These are phyloP conservation scores for Phytophthora pseudosyringae DNA, from an alignment of 352 stramenopile species.

Conservation along the genomic window DNA sequence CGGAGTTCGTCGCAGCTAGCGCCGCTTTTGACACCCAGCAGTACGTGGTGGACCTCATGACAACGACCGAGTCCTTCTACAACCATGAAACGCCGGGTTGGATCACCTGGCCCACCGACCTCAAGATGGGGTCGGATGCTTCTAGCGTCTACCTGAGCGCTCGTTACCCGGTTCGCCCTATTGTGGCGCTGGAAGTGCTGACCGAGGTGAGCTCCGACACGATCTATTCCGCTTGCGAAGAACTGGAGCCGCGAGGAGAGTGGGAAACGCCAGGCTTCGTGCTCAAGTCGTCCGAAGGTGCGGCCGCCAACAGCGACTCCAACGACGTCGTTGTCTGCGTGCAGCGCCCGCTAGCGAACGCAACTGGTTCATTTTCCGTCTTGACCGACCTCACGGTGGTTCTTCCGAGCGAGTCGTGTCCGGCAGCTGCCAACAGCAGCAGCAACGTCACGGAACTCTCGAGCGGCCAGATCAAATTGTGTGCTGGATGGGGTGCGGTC, in stretches of 20 bases:
- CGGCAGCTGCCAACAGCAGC: background rate
- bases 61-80: slow-evolving; percentile 50
- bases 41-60: slow-evolving; percentile 56
- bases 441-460: slow-evolving; percentile 36
- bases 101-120: slow-evolving; percentile 42
- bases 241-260: slow-evolving; percentile 23
- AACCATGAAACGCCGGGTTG: slow-evolving; percentile 52
- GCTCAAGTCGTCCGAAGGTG: slow-evolving; percentile 28
- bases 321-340: slow-evolving; percentile 40
- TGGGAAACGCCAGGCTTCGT: slow-evolving; percentile 33
- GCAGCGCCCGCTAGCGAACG: slow-evolving; percentile 22
- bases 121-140: slow-evolving; percentile 26
- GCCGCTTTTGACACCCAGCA: slow-evolving; percentile 31
- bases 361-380: slow-evolving; percentile 22
- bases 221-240: slow-evolving; percentile 32
- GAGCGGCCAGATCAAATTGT: slow-evolving; percentile 33
- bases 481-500: slow-evolving; percentile 30
- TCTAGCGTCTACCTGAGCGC: slow-evolving; percentile 44
- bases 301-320: slow-evolving; percentile 16
- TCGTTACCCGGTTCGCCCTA: slow-evolving; percentile 41
- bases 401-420: slow-evolving; percentile 23
- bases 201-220: slow-evolving; percentile 24
- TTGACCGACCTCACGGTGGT: slow-evolving; percentile 36
- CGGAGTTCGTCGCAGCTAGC: slow-evolving; percentile 23
- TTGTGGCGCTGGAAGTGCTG: slow-evolving; percentile 44